phyloP scores from a whole-genome alignment of 129 eudicot genomes.

The Chrysanthemum makinoi region DNA sequence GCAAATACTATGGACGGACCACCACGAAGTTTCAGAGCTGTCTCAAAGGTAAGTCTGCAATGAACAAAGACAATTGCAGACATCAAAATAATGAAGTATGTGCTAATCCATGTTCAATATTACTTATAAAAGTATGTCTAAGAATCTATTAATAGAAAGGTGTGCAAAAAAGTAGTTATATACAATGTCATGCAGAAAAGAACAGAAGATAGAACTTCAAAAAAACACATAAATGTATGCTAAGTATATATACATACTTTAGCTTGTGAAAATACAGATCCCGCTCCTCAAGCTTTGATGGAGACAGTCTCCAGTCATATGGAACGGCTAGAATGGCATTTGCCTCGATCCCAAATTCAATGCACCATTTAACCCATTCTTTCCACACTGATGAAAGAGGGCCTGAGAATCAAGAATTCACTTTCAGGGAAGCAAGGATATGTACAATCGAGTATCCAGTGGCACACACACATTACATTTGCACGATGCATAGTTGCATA shows the following conservation, averaged over 20 bases:
- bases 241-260: slow-evolving; percentile 50
- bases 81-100: slow-evolving; percentile 1
- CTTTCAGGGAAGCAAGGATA: slow-evolving; percentile 16
- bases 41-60: slow-evolving; percentile 89
- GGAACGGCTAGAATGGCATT: slow-evolving; percentile 96
- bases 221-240: slow-evolving; percentile 1
- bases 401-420: slow-evolving; percentile 48
- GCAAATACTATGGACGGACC: slow-evolving; percentile 95
- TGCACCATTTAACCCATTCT: slow-evolving; percentile 98
- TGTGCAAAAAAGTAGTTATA: too few relatives aligned
- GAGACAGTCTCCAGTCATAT: slow-evolving; percentile 94
- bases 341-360: slow-evolving; percentile 94
- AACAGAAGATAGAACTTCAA: slow-evolving; percentile 3
- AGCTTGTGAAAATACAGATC: slow-evolving; percentile 95
- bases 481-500: slow-evolving; percentile 6
- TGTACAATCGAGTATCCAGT: neutral
- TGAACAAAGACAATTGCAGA: slow-evolving; percentile 7
- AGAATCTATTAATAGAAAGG: too few relatives aligned
- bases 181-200: neutral
- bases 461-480: neutral
- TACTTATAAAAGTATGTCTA: too few relatives aligned
- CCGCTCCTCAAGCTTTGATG: slow-evolving; percentile 95
- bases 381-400: slow-evolving; percentile 99
- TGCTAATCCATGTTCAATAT: too few relatives aligned
- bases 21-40: slow-evolving; percentile 90